Conservation (phyloP, 495 filamentous ascomycete genomes). For the Aspergillus sclerotiicarbonarius region DNA sequence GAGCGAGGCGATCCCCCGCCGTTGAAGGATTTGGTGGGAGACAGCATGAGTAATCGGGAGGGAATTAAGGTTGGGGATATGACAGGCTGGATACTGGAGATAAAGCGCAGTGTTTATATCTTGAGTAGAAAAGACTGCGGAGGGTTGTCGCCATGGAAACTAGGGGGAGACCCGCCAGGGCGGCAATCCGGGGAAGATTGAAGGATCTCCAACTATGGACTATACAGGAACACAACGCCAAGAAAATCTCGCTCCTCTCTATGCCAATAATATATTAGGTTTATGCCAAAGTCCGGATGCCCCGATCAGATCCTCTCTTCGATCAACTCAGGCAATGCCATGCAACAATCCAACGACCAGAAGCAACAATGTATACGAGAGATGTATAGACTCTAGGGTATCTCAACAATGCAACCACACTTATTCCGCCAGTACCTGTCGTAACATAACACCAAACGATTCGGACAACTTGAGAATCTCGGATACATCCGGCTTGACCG, state of each 20-base stretch:
- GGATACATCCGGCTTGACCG: constrained; percentile 72
- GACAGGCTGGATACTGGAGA: too few relatives aligned
- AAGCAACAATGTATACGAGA: constrained; percentile 7
- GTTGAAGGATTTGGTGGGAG: neutral
- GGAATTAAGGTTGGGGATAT: neutral
- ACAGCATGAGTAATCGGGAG: neutral
- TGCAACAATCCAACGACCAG: neutral
- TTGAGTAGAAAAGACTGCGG: constrained; percentile 2
- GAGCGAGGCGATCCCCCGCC: constrained; percentile 4
- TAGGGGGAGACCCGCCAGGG: neutral
- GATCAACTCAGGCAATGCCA: neutral
- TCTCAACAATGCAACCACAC: constrained; percentile 12
- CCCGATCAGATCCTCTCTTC: neutral
- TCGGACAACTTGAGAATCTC: constrained; percentile 78
- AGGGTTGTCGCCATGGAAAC: constrained; percentile 26
- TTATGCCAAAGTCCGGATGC: neutral
- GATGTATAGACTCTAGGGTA: constrained; percentile 19
- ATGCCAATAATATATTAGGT: neutral
- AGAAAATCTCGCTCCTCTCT: neutral
- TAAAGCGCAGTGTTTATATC: neutral
- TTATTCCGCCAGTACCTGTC: constrained; percentile 79
- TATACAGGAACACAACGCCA: too few relatives aligned
- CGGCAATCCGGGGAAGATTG: neutral
- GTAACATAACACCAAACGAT: constrained; percentile 79
- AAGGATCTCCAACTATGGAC: neutral